These are phyloP conservation scores for Penicillium dipodomyicola DNA, from an alignment of 495 filamentous ascomycete species.

Conservation along the genomic window DNA sequence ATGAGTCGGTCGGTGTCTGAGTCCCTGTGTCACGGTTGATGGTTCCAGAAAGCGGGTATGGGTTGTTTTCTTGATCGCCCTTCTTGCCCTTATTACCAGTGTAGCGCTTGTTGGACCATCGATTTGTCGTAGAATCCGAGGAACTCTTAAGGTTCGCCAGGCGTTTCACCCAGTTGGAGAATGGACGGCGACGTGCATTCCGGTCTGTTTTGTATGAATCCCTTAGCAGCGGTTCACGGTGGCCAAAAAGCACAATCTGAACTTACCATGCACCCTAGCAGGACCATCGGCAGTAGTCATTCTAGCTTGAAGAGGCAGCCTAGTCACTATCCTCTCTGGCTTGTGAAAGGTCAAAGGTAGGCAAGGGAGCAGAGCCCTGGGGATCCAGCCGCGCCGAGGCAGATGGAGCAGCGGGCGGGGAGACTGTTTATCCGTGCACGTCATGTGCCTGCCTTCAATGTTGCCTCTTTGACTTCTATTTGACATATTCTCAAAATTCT, in stretches of 20 bases:
- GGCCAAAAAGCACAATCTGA: slow-evolving; percentile 1
- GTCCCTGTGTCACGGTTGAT: slow-evolving; percentile 47
- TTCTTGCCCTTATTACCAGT: slow-evolving; percentile 55
- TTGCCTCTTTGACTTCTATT: slow-evolving; percentile 16
- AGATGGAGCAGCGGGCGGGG: slow-evolving; percentile 16
- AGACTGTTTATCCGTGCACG: slow-evolving; percentile 32
- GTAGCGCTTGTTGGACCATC: slow-evolving; percentile 51
- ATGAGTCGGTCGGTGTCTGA: slow-evolving; percentile 53
- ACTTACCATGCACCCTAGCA: slow-evolving; percentile 62
- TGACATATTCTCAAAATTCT: neutral
- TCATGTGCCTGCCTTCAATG: slow-evolving; percentile 25
- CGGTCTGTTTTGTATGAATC: slow-evolving; percentile 47
- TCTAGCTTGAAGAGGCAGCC: slow-evolving; percentile 13
- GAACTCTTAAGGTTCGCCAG: slow-evolving; percentile 77
- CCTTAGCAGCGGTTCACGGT: slow-evolving; percentile 20
- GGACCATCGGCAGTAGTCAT: slow-evolving; percentile 72
- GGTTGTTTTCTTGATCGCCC: slow-evolving; percentile 70
- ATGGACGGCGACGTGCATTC: slow-evolving; percentile 75
- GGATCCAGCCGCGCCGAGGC: slow-evolving; percentile 17
- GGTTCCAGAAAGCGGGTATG: slow-evolving; percentile 69
- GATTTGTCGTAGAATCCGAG: slow-evolving; percentile 47
- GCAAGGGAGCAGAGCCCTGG: slow-evolving; percentile 5
- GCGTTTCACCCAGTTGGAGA: slow-evolving; percentile 92
- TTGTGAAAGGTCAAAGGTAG: slow-evolving; percentile 6
- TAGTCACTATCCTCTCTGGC: slow-evolving; percentile 13